Evolutionary conservation across 352 stramenopile species (phyloP).

Genomic region (Blastocystis sp.): DNA sequence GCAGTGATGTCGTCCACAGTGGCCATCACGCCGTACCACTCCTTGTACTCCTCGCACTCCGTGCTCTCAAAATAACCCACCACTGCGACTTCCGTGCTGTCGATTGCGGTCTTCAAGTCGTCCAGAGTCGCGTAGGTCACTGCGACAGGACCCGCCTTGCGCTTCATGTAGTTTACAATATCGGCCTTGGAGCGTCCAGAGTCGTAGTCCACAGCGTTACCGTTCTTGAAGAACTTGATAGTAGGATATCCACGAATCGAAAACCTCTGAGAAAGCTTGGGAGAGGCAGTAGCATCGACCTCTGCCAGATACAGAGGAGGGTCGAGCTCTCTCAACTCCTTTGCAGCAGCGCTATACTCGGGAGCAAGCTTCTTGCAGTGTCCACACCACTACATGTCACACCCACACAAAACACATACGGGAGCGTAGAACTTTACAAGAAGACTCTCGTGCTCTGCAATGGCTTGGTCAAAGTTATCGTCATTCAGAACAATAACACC

Average conservation of each 20-base stretch:
- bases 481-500: constrained; percentile 82
- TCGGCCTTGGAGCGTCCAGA: constrained; percentile 75
- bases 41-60: constrained; percentile 56
- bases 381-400: constrained; percentile 70
- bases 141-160: constrained; percentile 81
- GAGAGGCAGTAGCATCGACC: constrained; percentile 77
- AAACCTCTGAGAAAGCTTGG: constrained; percentile 74
- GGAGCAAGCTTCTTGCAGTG: constrained; percentile 80
- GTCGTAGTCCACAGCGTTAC: constrained; percentile 74
- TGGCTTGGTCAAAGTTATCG: constrained; percentile 80
- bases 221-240: constrained; percentile 83
- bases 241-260: constrained; percentile 78
- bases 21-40: constrained; percentile 44
- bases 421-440: constrained; percentile 83
- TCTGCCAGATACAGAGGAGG: constrained; percentile 59
- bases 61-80: constrained; percentile 48
- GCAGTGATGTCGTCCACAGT: constrained; percentile 23
- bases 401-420: constrained; percentile 15
- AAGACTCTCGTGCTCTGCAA: constrained; percentile 75
- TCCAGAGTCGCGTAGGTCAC: constrained; percentile 73
- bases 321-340: constrained; percentile 74
- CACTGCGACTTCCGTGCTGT: constrained; percentile 66
- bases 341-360: constrained; percentile 78
- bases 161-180: constrained; percentile 71
- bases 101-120: constrained; percentile 71